These are phyloP conservation scores for Colletotrichum tropicale DNA, from an alignment of 2,329 filamentous ascomycete genomes.

Conservation along the genomic window DNA sequence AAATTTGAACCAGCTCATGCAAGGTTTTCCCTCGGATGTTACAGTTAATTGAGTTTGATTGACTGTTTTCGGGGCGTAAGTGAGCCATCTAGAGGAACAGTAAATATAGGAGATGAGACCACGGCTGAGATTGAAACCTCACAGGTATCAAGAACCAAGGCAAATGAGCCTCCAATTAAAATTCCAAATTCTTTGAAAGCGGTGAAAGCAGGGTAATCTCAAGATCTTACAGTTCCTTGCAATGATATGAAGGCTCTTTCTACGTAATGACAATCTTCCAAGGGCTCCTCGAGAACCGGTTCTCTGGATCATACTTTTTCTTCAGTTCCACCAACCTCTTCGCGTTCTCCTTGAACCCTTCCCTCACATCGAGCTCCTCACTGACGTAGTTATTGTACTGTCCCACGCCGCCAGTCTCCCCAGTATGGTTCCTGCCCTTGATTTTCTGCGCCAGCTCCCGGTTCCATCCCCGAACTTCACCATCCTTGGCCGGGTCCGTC, in stretches of 20 bases:
- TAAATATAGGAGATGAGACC: neutral
- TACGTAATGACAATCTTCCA: neutral
- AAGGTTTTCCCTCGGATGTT: neutral
- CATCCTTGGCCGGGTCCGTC: slow-evolving; percentile 40
- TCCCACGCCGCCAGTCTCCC: slow-evolving; percentile 24
- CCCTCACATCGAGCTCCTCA: slow-evolving; percentile 25
- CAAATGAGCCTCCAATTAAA: neutral
- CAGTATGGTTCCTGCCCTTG: slow-evolving; percentile 26
- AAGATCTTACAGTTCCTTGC: neutral
- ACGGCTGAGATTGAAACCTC: neutral
- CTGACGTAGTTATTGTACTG: slow-evolving; percentile 34
- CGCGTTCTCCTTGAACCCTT: slow-evolving; percentile 35
- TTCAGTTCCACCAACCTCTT: slow-evolving; percentile 34
- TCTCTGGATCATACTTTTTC: slow-evolving; percentile 34
- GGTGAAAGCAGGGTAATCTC: neutral
- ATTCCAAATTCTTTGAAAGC: neutral
- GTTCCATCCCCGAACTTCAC: slow-evolving; percentile 40
- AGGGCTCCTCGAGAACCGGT: slow-evolving; percentile 29
- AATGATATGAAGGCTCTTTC: neutral
- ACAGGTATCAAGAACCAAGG: accelerated
- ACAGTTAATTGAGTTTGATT: neutral
- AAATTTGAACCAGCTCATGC: neutral
- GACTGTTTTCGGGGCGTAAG: neutral
- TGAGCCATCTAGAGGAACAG: neutral
- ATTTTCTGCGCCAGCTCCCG: slow-evolving; percentile 32